Conservation (phyloP, 2,329 filamentous ascomycete genomes). For the Fusarium cyanostomum region DNA sequence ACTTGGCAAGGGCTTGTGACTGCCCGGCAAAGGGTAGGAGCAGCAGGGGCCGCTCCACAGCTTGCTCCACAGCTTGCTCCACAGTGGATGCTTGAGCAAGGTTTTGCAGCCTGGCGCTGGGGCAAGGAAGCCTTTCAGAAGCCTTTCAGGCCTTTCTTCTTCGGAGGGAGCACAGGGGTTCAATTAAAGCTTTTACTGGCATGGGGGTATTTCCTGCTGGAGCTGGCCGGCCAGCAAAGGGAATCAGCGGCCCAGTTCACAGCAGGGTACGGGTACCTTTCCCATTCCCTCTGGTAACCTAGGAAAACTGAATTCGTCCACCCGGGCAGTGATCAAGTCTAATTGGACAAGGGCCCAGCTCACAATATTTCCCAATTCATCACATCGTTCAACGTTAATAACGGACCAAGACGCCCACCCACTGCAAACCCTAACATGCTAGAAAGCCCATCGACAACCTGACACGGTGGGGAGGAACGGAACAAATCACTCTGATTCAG, state of each 20-base stretch:
- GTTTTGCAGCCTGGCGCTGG: constrained; percentile 19
- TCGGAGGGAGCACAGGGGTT: constrained; percentile 6
- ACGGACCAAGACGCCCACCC: neutral
- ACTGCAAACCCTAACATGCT: neutral
- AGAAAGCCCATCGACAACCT: constrained; percentile 9
- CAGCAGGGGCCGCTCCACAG: neutral
- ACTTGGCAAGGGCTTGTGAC: constrained; percentile 12
- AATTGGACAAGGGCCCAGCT: neutral
- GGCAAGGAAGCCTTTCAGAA: constrained; percentile 26
- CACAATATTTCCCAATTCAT: constrained; percentile 4
- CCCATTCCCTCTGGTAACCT: neutral
- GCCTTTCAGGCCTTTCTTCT: neutral
- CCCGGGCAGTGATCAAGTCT: neutral
- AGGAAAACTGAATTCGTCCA: neutral
- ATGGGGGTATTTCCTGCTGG: neutral
- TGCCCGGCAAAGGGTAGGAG: neutral
- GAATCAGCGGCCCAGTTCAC: neutral
- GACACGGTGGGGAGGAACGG: constrained; percentile 3
- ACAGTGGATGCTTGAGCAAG: neutral
- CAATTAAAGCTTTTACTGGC: constrained; percentile 4
- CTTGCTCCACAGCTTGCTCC: neutral
- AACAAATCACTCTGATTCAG: constrained; percentile 10
- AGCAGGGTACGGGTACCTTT: neutral
- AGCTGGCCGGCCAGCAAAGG: neutral
- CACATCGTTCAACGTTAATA: constrained; percentile 3